Conservation (phyloP, 306 rosid genomes). For the Rosa persica region DNA sequence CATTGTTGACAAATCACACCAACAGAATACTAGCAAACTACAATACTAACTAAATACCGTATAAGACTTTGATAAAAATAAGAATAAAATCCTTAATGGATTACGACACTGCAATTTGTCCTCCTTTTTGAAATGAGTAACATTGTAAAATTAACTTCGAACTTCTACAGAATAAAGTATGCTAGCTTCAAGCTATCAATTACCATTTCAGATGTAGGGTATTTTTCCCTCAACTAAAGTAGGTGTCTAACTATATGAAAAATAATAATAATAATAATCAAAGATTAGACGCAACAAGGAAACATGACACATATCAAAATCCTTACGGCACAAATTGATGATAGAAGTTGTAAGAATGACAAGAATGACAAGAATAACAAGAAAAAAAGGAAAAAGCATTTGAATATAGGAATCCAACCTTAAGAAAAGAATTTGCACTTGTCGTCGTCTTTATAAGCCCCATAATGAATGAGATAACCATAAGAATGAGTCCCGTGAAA, state of each 20-base stretch:
- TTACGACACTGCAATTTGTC: background rate
- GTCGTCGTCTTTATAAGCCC: constrained; percentile 69
- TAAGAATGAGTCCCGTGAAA: constrained; percentile 82
- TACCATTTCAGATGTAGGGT: background rate
- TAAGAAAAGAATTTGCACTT: constrained; percentile 78
- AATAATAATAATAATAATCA: background rate
- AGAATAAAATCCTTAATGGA: background rate
- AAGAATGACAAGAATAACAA: background rate
- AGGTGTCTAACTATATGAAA: background rate
- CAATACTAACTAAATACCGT: too few relatives aligned
- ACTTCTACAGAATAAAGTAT: background rate
- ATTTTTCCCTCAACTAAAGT: background rate
- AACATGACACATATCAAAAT: background rate
- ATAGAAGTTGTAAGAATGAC: background rate
- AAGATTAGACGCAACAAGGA: background rate
- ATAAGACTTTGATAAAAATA: background rate
- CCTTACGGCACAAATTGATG: background rate
- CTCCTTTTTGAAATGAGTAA: background rate
- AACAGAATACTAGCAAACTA: background rate
- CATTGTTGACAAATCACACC: background rate
- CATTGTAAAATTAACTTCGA: background rate
- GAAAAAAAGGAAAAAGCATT: background rate
- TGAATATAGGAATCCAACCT: constrained; percentile 45
- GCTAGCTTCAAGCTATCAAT: background rate
- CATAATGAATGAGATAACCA: constrained; percentile 95